Conservation (phyloP, 2,329 filamentous ascomycete species). For the Diaporthe sp. region DNA sequence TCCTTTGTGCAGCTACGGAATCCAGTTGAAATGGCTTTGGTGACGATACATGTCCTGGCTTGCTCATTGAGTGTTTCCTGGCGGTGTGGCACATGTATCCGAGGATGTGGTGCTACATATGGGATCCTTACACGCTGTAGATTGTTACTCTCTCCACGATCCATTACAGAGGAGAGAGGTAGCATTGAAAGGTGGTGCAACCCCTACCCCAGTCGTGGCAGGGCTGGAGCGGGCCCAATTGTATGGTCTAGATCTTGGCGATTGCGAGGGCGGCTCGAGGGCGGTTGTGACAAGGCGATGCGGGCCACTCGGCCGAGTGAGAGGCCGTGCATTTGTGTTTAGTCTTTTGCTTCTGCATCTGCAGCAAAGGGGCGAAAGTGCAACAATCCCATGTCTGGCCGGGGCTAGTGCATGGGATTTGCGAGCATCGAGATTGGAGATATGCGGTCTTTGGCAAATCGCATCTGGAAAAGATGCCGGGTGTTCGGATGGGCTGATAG, state of each 20-base stretch:
- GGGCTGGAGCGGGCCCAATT: constrained; percentile 1
- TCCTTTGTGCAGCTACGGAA: background rate
- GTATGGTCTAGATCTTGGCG: background rate
- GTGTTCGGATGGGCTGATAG: background rate
- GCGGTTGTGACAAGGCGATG: background rate
- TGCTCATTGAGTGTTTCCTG: background rate
- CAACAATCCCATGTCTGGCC: background rate
- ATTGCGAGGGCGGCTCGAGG: background rate
- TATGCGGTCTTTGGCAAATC: background rate
- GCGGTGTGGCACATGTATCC: background rate
- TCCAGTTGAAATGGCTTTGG: background rate
- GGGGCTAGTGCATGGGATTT: background rate
- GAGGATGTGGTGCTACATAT: background rate
- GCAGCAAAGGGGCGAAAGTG: background rate
- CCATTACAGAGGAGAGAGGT: background rate
- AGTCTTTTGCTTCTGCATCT: background rate
- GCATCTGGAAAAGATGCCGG: background rate
- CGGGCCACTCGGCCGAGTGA: constrained; percentile 8
- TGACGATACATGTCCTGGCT: background rate
- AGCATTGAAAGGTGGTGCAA: background rate
- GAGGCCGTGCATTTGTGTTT: no score
- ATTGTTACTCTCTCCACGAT: background rate
- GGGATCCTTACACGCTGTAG: background rate
- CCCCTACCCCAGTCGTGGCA: background rate
- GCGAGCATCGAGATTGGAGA: background rate